A percentile compares a stretch with the other conserved stretches of the same genome.
phyloP scores from a whole-genome alignment of 306 rosid genomes.

The Betula pendula region DNA sequence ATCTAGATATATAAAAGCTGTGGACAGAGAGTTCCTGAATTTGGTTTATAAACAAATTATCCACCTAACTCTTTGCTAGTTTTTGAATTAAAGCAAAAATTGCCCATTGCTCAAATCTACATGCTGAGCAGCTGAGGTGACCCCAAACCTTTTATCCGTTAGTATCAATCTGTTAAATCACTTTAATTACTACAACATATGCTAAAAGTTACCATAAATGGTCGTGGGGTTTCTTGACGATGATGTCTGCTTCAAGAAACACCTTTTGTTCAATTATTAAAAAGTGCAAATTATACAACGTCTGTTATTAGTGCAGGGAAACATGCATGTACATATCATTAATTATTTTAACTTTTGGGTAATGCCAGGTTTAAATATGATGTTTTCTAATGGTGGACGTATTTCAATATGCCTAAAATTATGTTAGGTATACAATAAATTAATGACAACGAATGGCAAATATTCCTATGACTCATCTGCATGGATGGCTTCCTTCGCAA shows the following conservation, averaged over 20 bases:
- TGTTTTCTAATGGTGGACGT: constrained; percentile 9
- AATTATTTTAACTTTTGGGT: background rate
- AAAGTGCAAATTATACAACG: background rate
- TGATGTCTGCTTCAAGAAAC: constrained; percentile 2
- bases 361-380: background rate
- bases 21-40: background rate
- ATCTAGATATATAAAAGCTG: background rate
- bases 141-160: background rate
- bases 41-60: constrained; percentile 23
- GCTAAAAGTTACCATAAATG: background rate
- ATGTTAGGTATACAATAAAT: background rate
- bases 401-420: background rate
- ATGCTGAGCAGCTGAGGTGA: constrained; percentile 6
- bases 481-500: background rate
- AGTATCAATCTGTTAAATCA: background rate
- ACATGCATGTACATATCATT: too few relatives aligned
- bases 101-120: background rate
- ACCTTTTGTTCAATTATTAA: constrained; percentile 19
- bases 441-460: background rate
- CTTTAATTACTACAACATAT: background rate
- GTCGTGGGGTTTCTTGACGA: constrained; percentile 3
- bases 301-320: background rate
- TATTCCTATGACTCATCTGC: background rate
- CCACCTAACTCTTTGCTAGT: constrained; percentile 12
- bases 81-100: background rate